Percentiles rank a stretch among this genome's conserved stretches.
These are phyloP conservation scores for Urochloa ruziziensis DNA, from an alignment of 176 grass and related monocot species.

Conservation along the genomic window DNA sequence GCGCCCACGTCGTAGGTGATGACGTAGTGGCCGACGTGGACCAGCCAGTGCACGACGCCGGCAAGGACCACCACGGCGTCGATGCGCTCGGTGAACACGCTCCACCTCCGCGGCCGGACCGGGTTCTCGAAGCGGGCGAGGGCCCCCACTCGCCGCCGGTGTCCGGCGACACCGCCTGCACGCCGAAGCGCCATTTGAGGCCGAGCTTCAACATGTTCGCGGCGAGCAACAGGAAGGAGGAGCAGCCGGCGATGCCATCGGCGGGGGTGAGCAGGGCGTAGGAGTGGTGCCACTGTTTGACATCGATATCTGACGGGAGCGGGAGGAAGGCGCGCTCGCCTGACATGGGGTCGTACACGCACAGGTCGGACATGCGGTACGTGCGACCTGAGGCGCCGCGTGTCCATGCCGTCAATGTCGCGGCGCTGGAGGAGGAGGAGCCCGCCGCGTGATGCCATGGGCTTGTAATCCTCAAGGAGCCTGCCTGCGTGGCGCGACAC, in stretches of 20 bases:
- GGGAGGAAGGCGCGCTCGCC: not conserved
- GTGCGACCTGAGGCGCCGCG: not conserved
- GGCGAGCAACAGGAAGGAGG: not conserved
- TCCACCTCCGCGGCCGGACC: too few species aligned
- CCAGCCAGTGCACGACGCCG: too few species aligned
- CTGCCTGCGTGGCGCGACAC: not conserved
- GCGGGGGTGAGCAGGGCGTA: not conserved
- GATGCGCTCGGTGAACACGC: too few species aligned
- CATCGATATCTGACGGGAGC: not conserved
- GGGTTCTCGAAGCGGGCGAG: too few species aligned
- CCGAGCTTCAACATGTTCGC: accelerated
- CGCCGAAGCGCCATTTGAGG: not conserved
- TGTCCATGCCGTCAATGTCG: accelerated
- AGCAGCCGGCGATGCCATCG: not conserved
- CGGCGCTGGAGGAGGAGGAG: not conserved
- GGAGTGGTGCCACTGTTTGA: not conserved
- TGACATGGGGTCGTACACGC: not conserved
- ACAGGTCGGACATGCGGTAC: not conserved
- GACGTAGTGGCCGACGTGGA: too few species aligned
- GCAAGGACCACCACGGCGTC: too few species aligned
- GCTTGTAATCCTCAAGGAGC: not conserved
- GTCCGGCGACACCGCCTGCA: not conserved
- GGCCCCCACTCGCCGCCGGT: not conserved
- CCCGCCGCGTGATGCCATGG: not conserved
- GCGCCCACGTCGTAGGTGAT: too few species aligned